A percentile compares a stretch with the other conserved stretches of the same genome.
phyloP scores from a whole-genome alignment of 768 basidiomycete species.

The Kwoniella shandongensis region DNA sequence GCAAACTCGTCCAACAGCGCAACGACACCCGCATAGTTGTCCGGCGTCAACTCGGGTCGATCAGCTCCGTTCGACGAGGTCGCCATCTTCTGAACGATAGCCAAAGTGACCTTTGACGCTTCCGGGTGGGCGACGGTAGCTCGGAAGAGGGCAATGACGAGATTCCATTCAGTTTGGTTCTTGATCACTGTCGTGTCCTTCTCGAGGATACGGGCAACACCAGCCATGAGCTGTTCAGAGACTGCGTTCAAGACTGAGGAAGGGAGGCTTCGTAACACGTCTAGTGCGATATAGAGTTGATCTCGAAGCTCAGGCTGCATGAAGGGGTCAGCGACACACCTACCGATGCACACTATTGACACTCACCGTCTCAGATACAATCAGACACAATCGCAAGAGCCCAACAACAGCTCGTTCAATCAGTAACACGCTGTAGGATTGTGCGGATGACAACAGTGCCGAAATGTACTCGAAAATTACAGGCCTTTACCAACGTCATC shows the following conservation, averaged over 20 bases:
- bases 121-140: slow-evolving; percentile 82
- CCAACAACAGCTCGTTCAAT: slow-evolving; percentile 93
- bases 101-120: slow-evolving; percentile 80
- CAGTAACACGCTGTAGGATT: slow-evolving; percentile 81
- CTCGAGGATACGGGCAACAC: slow-evolving; percentile 74
- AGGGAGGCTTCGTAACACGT: slow-evolving; percentile 79
- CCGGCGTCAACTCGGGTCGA: slow-evolving; percentile 60
- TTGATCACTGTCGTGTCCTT: slow-evolving; percentile 74
- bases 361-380: slow-evolving; percentile 74
- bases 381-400: slow-evolving; percentile 75
- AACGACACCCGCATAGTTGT: slow-evolving; percentile 78
- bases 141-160: slow-evolving; percentile 82
- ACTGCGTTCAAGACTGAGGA: slow-evolving; percentile 73
- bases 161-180: slow-evolving; percentile 93
- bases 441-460: slow-evolving; percentile 69
- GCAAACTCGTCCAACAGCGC: slow-evolving; percentile 85
- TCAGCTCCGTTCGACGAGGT: slow-evolving; percentile 62
- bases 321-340: not conserved
- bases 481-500: slow-evolving; percentile 65
- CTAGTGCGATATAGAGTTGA: slow-evolving; percentile 91
- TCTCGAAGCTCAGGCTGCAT: slow-evolving; percentile 76
- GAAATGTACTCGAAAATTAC: slow-evolving; percentile 91
- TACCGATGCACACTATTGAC: not conserved
- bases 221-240: slow-evolving; percentile 84
- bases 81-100: slow-evolving; percentile 68